Percentiles rank a stretch among this genome's conserved stretches.
These are phyloP conservation scores for Gleditsia sinensis DNA, from an alignment of 306 rosid genomes.

Conservation along the genomic window DNA sequence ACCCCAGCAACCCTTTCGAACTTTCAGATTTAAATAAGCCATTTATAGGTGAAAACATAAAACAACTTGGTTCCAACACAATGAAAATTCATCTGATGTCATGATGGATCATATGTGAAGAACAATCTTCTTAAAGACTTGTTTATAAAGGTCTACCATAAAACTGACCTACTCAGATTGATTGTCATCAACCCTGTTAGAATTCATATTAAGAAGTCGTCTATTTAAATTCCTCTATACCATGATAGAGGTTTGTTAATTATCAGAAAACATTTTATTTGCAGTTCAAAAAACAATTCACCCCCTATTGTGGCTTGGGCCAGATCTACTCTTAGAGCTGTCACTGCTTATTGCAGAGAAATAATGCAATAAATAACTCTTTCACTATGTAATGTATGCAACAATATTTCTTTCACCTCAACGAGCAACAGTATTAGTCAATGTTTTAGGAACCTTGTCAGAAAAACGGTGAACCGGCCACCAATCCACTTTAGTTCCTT, in stretches of 20 bases:
- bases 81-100: background rate
- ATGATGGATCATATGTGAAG: background rate
- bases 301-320: slow-evolving; percentile 8
- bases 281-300: no score
- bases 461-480: no score
- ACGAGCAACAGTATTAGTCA: background rate
- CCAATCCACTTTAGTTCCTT: no score
- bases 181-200: background rate
- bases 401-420: background rate
- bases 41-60: background rate
- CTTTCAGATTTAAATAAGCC: background rate
- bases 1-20: background rate
- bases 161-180: background rate
- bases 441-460: no score
- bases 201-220: slow-evolving; percentile 13
- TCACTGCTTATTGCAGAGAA: slow-evolving; percentile 14
- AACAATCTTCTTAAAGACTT: slow-evolving; percentile 1
- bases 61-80: background rate
- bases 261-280: background rate
- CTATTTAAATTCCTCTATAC: background rate
- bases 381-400: slow-evolving; percentile 15
- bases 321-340: slow-evolving; percentile 14
- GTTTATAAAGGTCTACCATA: background rate
- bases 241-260: slow-evolving; percentile 19
- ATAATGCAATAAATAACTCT: background rate